Conservation (phyloP, 2,329 filamentous ascomycete species). For the Fusarium sp. region DNA sequence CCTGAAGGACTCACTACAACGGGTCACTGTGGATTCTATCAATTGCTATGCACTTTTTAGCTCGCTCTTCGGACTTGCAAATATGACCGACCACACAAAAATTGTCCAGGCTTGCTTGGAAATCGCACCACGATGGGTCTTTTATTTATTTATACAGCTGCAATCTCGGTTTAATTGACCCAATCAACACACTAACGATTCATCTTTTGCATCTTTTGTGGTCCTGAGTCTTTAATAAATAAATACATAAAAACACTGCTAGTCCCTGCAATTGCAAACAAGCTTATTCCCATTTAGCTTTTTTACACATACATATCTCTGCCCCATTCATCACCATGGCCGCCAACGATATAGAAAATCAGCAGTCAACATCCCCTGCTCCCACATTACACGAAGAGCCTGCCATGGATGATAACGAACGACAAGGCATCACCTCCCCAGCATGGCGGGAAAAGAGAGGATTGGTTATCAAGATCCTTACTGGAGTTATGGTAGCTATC, state of each 20-base stretch:
- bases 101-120: background rate
- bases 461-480: slow-evolving; percentile 26
- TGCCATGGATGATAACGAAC: background rate
- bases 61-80: slow-evolving; percentile 14
- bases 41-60: background rate
- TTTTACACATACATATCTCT: background rate
- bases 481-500: slow-evolving; percentile 32
- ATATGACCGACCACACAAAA: background rate
- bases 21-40: background rate
- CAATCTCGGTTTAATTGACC: slow-evolving; percentile 1
- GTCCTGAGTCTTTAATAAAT: background rate
- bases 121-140: slow-evolving; percentile 4
- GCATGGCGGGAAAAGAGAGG: slow-evolving; percentile 26
- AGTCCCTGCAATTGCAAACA: background rate
- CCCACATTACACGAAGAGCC: slow-evolving; percentile 32
- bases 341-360: slow-evolving; percentile 14
- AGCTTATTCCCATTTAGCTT: slow-evolving; percentile 1
- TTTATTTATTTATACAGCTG: slow-evolving; percentile 12
- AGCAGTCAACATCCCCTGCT: slow-evolving; percentile 29
- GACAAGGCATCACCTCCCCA: slow-evolving; percentile 24
- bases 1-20: background rate
- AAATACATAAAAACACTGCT: background rate
- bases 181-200: background rate
- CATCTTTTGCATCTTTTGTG: slow-evolving; percentile 4
- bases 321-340: slow-evolving; percentile 1